phyloP scores from a whole-genome alignment of 805 yeast species.

The Cyberlindnera euphorbiae region DNA sequence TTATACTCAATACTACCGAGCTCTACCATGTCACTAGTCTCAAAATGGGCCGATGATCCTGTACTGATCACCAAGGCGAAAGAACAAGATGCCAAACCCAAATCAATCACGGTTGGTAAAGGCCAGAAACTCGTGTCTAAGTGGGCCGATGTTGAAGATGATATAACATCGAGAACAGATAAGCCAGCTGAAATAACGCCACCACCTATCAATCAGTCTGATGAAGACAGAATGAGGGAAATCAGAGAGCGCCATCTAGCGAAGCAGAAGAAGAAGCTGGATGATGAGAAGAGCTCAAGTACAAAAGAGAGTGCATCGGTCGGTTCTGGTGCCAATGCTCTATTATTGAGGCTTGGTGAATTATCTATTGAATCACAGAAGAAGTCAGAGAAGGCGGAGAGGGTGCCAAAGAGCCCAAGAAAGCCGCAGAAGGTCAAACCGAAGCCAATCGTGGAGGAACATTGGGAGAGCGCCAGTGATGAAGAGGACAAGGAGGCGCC shows the following conservation, averaged over 20 bases:
- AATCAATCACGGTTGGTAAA: conserved; percentile 15
- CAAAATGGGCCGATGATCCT: conserved; percentile 24
- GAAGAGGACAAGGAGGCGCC: conserved; percentile 15
- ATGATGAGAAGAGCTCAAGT: conserved; percentile 2
- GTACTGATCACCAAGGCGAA: conserved; percentile 14
- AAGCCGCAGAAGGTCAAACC: not conserved
- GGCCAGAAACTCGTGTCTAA: conserved; percentile 19
- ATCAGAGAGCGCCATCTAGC: conserved; percentile 7
- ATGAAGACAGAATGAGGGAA: conserved; percentile 8
- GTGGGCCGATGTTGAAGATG: conserved; percentile 20
- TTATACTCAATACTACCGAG: too few relatives aligned
- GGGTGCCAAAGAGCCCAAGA: not conserved
- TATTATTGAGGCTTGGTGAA: too few relatives aligned
- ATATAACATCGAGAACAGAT: conserved; percentile 11
- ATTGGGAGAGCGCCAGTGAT: conserved; percentile 13
- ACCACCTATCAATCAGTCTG: conserved; percentile 11
- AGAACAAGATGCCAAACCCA: conserved; percentile 14
- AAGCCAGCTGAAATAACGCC: conserved; percentile 4
- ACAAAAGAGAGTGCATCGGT: too few relatives aligned
- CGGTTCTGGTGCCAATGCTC: too few relatives aligned
- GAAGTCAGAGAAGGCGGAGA: not conserved
- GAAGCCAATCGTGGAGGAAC: conserved; percentile 1
- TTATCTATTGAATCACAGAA: too few relatives aligned
- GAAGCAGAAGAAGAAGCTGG: conserved; percentile 5
- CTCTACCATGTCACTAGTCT: conserved; percentile 18